A percentile compares a stretch with the other conserved stretches of the same genome.
Evolutionary conservation across 768 basidiomycete genomes (phyloP).

Genomic region (Pisolithus marmoratus): DNA sequence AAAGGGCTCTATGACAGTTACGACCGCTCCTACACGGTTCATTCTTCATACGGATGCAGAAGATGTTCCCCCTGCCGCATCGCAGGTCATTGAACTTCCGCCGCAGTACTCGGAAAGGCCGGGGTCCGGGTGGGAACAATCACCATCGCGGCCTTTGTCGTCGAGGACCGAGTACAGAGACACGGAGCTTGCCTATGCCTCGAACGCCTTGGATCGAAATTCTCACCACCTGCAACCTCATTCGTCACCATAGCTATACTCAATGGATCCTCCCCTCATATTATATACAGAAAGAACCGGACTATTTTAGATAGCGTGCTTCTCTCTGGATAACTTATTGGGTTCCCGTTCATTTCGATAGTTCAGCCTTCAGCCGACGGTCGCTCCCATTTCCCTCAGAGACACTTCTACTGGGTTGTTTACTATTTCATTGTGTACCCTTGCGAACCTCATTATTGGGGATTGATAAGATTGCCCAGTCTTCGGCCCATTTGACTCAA

Average conservation of each 20-base stretch:
- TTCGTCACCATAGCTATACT: conserved; percentile 6
- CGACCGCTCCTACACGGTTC: conserved; percentile 43
- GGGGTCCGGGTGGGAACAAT: conserved; percentile 7
- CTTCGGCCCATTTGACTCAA: background rate
- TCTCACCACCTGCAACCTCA: background rate
- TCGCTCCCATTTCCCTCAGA: too few species aligned
- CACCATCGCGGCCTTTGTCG: conserved; percentile 12
- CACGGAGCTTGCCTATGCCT: conserved; percentile 8
- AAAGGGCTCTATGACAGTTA: conserved; percentile 53
- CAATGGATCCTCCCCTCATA: too few species aligned
- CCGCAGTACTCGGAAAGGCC: conserved; percentile 62
- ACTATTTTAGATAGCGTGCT: too few species aligned
- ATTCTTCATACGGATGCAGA: conserved; percentile 68
- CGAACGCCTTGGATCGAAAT: conserved; percentile 6
- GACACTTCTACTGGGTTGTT: too few species aligned
- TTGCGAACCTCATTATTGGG: too few species aligned
- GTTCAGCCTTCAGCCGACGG: too few species aligned
- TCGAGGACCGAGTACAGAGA: conserved; percentile 4
- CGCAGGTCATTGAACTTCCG: conserved; percentile 67
- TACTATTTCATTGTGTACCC: too few species aligned
- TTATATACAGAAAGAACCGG: too few species aligned
- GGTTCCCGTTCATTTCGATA: too few species aligned
- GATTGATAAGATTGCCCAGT: too few species aligned
- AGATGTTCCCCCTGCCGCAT: conserved; percentile 40
- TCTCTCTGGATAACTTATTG: too few species aligned